Conservation (phyloP, 2,329 filamentous ascomycete species). For the Claviceps maximensis region DNA sequence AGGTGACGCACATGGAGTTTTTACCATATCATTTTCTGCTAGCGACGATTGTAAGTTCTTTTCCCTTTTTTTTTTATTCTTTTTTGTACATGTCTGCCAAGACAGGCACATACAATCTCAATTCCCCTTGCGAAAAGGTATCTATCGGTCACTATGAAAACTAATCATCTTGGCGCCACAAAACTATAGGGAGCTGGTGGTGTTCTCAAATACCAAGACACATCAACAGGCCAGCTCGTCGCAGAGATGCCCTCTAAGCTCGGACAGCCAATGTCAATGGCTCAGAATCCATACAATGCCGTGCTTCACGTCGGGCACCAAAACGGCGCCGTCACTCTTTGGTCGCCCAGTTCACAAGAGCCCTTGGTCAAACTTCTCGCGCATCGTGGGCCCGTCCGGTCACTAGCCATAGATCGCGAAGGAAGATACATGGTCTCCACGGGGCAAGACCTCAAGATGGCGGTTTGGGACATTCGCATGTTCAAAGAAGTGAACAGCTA, state of each 20-base stretch:
- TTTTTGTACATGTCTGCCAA: not conserved
- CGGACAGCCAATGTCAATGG: conserved; percentile 69
- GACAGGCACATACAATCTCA: not conserved
- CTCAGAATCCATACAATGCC: conserved; percentile 85
- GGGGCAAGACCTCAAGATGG: conserved; percentile 80
- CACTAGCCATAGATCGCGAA: conserved; percentile 73
- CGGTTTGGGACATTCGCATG: conserved; percentile 92
- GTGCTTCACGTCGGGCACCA: conserved; percentile 87
- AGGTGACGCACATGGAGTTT: conserved; percentile 90
- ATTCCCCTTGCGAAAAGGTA: not conserved
- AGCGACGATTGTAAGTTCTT: conserved; percentile 57
- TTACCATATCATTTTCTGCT: conserved; percentile 92
- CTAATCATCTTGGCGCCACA: not conserved
- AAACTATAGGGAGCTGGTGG: conserved; percentile 58
- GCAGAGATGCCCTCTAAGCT: conserved; percentile 74
- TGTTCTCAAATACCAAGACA: conserved; percentile 87
- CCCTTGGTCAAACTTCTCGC: conserved; percentile 84
- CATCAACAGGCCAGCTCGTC: conserved; percentile 81
- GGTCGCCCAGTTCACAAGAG: conserved; percentile 83
- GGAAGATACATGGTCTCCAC: conserved; percentile 93
- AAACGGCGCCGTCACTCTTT: conserved; percentile 86
- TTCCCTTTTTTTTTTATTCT: not conserved
- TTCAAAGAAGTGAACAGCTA: conserved; percentile 89
- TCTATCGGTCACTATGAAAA: not conserved
- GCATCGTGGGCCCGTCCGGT: conserved; percentile 78